Base-by-base conservation (phyloP, 257 asterid genomes). In the Fraxinus pennsylvanica region DNA sequence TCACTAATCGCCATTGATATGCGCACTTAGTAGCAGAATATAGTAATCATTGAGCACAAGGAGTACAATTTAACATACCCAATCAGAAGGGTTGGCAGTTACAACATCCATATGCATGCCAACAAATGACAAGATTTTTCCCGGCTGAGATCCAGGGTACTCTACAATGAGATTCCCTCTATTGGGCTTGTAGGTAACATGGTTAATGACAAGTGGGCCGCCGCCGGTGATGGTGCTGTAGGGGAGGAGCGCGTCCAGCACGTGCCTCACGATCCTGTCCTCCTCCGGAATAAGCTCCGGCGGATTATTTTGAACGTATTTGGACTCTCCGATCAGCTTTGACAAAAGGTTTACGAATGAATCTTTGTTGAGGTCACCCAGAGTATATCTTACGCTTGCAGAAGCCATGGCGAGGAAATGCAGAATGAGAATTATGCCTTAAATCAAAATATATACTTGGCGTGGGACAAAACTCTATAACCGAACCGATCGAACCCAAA, bases 91-190 rank as follows among this genome's bases (percentile, higher is more conserved):
- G 72, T 89, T 91, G 8, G 99, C 98, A 54, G 99, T 92, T 80
- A 95, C 98, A 54, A 95, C 99, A 83, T 93, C 99, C 99, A 95
- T 95, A 76, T 95, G 99, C 99, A 95, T 95, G 15, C 99, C 99
- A 14, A 95, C 99, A 74, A 95, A 95, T 2, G 99, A 95, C 82
- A 95, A 47, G 80, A 93, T 59, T 72, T 87, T 90, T 8, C 93
- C 92, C 13, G 96, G 96, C 74, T 87, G 84, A 75, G 96, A 90
- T 69, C 99, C 99, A 2, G 97, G 99, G 52, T 90, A 94, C 88
- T 94, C 97, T n/a, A 94, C 99, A 73, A 94, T 91, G 54, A 94
- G 96, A 73, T 94, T 94, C 10, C 99, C 99, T 81, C 99, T 87
- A n/a, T 89, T 90, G 76, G 99, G 91, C 88, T 91, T 92, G 85